Percentiles rank a stretch among this genome's conserved stretches.
Conservation (phyloP, 805 yeast species). For the Saccharomycopsis fermentans region DNA sequence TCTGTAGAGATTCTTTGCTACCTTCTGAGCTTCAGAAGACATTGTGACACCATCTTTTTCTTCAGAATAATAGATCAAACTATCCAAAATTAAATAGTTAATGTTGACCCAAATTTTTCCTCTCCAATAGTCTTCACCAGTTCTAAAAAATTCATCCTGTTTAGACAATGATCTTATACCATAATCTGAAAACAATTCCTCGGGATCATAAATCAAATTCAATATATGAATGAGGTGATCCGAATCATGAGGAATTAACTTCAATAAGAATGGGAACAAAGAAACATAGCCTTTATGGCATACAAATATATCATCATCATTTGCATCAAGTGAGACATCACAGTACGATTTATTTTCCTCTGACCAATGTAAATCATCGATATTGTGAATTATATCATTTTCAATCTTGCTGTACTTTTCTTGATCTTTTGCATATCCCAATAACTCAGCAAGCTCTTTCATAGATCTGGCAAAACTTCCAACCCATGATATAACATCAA, state of each 20-base stretch:
- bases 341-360: slow-evolving; percentile 59
- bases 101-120: slow-evolving; percentile 91
- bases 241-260: slow-evolving; percentile 47
- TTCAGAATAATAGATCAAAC: slow-evolving; percentile 45
- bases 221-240: slow-evolving; percentile 31
- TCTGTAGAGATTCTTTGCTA: slow-evolving; percentile 41
- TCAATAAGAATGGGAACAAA: slow-evolving; percentile 72
- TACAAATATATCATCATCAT: slow-evolving; percentile 55
- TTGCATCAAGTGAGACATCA: slow-evolving; percentile 69
- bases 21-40: slow-evolving; percentile 22
- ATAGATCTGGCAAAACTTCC: slow-evolving; percentile 86
- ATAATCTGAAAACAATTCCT: slow-evolving; percentile 62
- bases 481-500: slow-evolving; percentile 86
- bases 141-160: slow-evolving; percentile 46
- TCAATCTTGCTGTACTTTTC: slow-evolving; percentile 43
- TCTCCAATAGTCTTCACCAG: slow-evolving; percentile 90
- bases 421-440: slow-evolving; percentile 52
- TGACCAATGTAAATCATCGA: slow-evolving; percentile 77
- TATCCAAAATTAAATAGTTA: slow-evolving; percentile 71
- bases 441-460: slow-evolving; percentile 55
- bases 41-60: slow-evolving; percentile 22
- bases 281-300: slow-evolving; percentile 88
- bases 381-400: slow-evolving; percentile 45
- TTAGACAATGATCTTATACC: slow-evolving; percentile 80
- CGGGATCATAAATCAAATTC: slow-evolving; percentile 53